Conservation (phyloP, 352 stramenopile genomes). For the Phytophthora chlamydospora region DNA sequence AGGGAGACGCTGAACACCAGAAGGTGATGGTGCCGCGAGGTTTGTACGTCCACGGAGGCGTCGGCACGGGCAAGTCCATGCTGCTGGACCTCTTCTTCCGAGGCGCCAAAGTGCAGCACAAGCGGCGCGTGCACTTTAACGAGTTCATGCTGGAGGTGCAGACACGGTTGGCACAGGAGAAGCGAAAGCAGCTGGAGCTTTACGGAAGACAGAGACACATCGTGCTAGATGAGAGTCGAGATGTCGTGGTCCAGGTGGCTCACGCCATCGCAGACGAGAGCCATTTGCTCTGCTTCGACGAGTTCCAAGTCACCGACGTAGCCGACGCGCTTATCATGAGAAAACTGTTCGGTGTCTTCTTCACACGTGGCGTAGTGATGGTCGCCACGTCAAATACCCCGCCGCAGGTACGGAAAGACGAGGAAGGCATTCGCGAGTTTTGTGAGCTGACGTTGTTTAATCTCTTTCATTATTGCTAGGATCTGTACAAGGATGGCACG, state of each 20-base stretch:
- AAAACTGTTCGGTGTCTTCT: conserved; percentile 94
- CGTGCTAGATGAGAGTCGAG: conserved; percentile 61
- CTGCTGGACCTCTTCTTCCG: conserved; percentile 96
- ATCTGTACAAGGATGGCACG: conserved; percentile 95
- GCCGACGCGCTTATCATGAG: conserved; percentile 97
- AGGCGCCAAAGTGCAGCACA: conserved; percentile 58
- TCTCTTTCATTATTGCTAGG: conserved; percentile 38
- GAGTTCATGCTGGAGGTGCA: conserved; percentile 98
- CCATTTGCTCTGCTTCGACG: conserved; percentile 96
- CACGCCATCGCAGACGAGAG: conserved; percentile 86
- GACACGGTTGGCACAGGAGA: conserved; percentile 88
- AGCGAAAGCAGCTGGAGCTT: conserved; percentile 81
- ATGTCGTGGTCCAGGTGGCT: conserved; percentile 85
- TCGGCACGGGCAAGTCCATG: conserved; percentile 97
- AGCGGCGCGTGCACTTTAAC: conserved; percentile 97
- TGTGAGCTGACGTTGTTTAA: conserved; percentile 3
- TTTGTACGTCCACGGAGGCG: conserved; percentile 94
- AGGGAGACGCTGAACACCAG: conserved; percentile 1
- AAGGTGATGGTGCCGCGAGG: conserved; percentile 76
- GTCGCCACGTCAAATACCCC: conserved; percentile 96
- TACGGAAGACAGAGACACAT: conserved; percentile 90
- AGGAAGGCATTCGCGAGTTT: neutral
- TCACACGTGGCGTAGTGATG: conserved; percentile 90
- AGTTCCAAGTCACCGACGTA: conserved; percentile 98
- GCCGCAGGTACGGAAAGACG: conserved; percentile 41